Percentiles rank a stretch among this genome's conserved stretches.
Conservation (phyloP, 495 filamentous ascomycete genomes). For the Podospora australis region DNA sequence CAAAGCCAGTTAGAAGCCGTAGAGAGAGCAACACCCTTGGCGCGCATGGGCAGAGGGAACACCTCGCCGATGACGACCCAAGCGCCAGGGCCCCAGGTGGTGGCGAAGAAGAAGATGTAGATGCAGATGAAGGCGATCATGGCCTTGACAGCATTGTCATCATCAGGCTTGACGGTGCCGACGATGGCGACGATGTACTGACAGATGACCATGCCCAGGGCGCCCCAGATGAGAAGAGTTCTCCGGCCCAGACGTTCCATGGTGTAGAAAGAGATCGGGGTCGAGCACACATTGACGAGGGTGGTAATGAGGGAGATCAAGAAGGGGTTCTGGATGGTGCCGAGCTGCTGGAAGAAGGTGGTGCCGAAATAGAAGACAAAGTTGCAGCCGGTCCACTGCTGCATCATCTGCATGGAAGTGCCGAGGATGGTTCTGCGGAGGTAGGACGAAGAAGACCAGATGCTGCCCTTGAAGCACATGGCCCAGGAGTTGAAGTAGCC, state of each 20-base stretch:
- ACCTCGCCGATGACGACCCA: slow-evolving; percentile 86
- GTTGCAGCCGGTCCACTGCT: slow-evolving; percentile 66
- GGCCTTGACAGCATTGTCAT: slow-evolving; percentile 54
- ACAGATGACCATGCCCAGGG: slow-evolving; percentile 69
- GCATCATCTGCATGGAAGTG: slow-evolving; percentile 65
- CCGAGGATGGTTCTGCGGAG: slow-evolving; percentile 69
- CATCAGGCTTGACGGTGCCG: slow-evolving; percentile 45
- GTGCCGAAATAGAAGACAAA: slow-evolving; percentile 89
- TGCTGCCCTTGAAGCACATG: slow-evolving; percentile 55
- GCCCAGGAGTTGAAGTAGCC: slow-evolving; percentile 59
- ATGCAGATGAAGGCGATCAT: slow-evolving; percentile 72
- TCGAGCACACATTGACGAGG: slow-evolving; percentile 76
- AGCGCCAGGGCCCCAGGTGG: slow-evolving; percentile 69
- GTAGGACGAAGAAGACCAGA: slow-evolving; percentile 46
- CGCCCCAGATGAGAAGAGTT: slow-evolving; percentile 67
- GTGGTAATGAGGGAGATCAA: slow-evolving; percentile 72
- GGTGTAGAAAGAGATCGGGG: slow-evolving; percentile 71
- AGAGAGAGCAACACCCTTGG: slow-evolving; percentile 69
- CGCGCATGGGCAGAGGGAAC: slow-evolving; percentile 76
- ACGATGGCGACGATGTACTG: slow-evolving; percentile 80
- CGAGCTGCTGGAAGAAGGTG: slow-evolving; percentile 68
- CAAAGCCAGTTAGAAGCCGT: slow-evolving; percentile 70
- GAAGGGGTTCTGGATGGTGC: slow-evolving; percentile 68
- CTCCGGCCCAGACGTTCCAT: slow-evolving; percentile 77
- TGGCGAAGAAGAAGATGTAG: slow-evolving; percentile 79